These are phyloP conservation scores for Gracilariopsis chorda DNA, from an alignment of 23 red algal genomes.

Conservation along the genomic window DNA sequence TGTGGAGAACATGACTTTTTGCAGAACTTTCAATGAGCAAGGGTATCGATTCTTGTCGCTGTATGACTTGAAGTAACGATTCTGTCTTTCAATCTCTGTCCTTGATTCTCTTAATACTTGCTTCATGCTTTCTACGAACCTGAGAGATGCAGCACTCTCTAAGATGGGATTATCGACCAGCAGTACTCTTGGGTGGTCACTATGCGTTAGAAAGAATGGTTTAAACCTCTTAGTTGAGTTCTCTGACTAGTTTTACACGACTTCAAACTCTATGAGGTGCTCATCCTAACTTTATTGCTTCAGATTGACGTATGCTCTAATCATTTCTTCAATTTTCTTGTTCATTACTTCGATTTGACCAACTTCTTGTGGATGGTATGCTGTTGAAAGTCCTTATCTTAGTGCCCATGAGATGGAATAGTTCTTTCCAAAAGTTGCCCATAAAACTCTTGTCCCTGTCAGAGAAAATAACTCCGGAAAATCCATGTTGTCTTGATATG, in stretches of 20 bases:
- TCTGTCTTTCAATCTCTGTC: not conserved
- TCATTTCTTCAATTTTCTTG: slow-evolving; percentile 15
- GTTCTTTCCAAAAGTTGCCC: slow-evolving; percentile 17
- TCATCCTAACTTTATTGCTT: slow-evolving; percentile 17
- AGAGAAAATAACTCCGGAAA: not conserved
- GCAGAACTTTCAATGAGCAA: not conserved
- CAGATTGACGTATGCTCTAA: not conserved
- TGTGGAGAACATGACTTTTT: not conserved
- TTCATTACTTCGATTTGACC: slow-evolving; percentile 34
- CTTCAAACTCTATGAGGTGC: not conserved
- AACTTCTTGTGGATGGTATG: slow-evolving; percentile 22
- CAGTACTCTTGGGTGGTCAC: not conserved
- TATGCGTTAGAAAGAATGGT: slow-evolving; percentile 8
- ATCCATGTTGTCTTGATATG: not conserved
- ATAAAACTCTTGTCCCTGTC: slow-evolving; percentile 4
- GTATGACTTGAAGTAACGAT: not conserved
- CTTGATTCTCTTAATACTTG: not conserved
- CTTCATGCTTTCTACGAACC: not conserved
- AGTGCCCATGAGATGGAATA: not conserved
- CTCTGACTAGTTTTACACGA: not conserved
- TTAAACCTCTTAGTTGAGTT: not conserved
- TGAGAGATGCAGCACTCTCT: not conserved
- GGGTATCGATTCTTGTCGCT: not conserved
- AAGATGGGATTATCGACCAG: not conserved
- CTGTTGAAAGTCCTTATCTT: not conserved